Conservation (phyloP, 2,329 filamentous ascomycete species). For the Hypoxylon sp. region DNA sequence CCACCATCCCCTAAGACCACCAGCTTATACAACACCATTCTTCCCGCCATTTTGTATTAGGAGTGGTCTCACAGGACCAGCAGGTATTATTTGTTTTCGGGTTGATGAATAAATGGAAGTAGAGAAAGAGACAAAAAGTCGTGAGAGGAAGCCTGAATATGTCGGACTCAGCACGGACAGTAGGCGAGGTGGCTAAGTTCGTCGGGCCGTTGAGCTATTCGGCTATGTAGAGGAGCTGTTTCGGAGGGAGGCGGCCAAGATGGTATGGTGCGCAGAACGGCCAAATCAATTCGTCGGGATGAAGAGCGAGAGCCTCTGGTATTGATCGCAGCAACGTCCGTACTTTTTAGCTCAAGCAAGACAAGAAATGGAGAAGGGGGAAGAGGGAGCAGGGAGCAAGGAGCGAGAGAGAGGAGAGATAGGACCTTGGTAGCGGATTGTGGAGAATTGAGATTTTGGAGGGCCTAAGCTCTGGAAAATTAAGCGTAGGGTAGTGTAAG, state of each 20-base stretch:
- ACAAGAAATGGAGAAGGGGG: slow-evolving; percentile 48
- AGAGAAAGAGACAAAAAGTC: slow-evolving; percentile 27
- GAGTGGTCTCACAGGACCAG: slow-evolving; percentile 51
- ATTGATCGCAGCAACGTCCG: slow-evolving; percentile 45
- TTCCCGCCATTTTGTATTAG: slow-evolving; percentile 79
- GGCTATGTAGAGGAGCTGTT: slow-evolving; percentile 43
- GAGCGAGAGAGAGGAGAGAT: slow-evolving; percentile 35
- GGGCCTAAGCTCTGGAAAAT: slow-evolving; percentile 46
- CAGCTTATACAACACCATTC: slow-evolving; percentile 96
- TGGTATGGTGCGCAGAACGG: slow-evolving; percentile 22
- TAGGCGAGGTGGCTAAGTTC: slow-evolving; percentile 45
- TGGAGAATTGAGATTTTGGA: slow-evolving; percentile 45
- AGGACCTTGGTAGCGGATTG: slow-evolving; percentile 41
- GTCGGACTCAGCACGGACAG: slow-evolving; percentile 39
- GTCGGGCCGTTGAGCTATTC: slow-evolving; percentile 45
- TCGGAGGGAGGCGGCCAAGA: slow-evolving; percentile 35
- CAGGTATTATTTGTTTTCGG: slow-evolving; percentile 17
- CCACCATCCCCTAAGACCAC: slow-evolving; percentile 95
- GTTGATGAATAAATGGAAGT: slow-evolving; percentile 25
- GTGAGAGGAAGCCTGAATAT: slow-evolving; percentile 18
- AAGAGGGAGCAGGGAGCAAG: slow-evolving; percentile 39
- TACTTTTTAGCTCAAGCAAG: slow-evolving; percentile 42
- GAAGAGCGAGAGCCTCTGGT: slow-evolving; percentile 27
- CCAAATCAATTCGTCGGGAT: slow-evolving; percentile 35
- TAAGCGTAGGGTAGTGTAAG: slow-evolving; percentile 37